Base-by-base conservation (phyloP, 2,329 filamentous ascomycete genomes). In the Colletotrichum eremochloae region DNA sequence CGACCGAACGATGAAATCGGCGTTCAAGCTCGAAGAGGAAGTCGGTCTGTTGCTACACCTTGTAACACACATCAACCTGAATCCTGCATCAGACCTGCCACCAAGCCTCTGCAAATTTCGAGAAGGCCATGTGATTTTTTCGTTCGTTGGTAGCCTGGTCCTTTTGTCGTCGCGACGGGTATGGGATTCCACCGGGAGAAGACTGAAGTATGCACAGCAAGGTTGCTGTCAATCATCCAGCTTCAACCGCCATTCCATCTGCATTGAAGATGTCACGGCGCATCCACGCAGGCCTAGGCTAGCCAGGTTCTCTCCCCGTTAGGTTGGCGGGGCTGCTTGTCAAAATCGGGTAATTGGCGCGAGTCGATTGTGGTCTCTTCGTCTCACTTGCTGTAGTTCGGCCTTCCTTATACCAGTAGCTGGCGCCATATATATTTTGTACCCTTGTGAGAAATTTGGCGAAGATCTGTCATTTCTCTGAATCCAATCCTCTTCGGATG, bases 21-120 rank as follows among this genome's bases (percentile, higher is more conserved):
- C 50, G 38, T 67, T 57, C 71, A 71, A 53, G 67, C 71, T 71
- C 68, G 50, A 73, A 71, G 52, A 73, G 67, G 71, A 62, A 73
- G 71, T 71, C 67, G 67, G 67, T 73, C 68, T 67, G 67, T 61
- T 58, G 67, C 56, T 62, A 61, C 53, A 56, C 61, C 70, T 42
- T 38, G 48, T 44, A 67, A 40, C 53, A 67, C 44, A 57, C 50
- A 53, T 67, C 62, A 56, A 63, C 71, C 71, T 71, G 71, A 73
- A 70, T 71, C 63, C 67, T 67, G 67, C 71, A 71, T 68, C 40
- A 14, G 71, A 67, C 67, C 62, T 63, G 67, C 44, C 52, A 57
- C 52, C 38, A 61, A 65, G 64, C 40, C 18, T 67, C 62, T 50
- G 55, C 56, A 67, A 42, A 46, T 68, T 71, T 71, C 67, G 53